Conservation (phyloP, 306 rosid species). For the Quillaja saponaria region DNA sequence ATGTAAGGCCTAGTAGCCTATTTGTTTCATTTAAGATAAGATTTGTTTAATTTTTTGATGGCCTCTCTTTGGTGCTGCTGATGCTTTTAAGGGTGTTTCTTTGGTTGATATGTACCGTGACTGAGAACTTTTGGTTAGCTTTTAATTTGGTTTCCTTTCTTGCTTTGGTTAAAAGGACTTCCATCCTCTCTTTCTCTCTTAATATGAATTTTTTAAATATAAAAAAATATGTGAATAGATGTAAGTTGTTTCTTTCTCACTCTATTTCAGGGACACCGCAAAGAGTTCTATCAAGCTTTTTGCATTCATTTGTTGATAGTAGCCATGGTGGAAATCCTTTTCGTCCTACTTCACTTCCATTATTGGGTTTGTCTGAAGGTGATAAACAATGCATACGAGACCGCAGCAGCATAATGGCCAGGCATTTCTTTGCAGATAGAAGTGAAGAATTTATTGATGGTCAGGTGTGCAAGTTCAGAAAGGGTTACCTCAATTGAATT, state of each 20-base stretch:
- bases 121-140: no score
- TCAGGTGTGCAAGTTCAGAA: slow-evolving; percentile 59
- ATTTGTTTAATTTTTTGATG: no score
- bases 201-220: no score
- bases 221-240: no score
- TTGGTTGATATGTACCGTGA: no score
- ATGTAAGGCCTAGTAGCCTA: no score
- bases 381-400: slow-evolving; percentile 94
- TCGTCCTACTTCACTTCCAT: slow-evolving; percentile 79
- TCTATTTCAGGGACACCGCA: slow-evolving; percentile 83
- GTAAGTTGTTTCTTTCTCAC: slow-evolving; percentile 29
- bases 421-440: slow-evolving; percentile 93
- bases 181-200: no score
- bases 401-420: slow-evolving; percentile 98
- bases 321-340: slow-evolving; percentile 90
- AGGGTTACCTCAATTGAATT: not conserved
- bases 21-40: no score
- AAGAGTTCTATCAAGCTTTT: slow-evolving; percentile 79
- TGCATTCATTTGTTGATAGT: slow-evolving; percentile 91
- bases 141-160: no score
- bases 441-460: slow-evolving; percentile 86
- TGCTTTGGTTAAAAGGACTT: no score
- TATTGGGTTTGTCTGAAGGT: slow-evolving; percentile 84
- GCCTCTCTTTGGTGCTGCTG: no score
- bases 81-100: no score